Evolutionary conservation across 176 grass and related monocot species (phyloP), one percentile per base, ranked within the genome.

Genomic region (Triticum dicoccoides): DNA sequence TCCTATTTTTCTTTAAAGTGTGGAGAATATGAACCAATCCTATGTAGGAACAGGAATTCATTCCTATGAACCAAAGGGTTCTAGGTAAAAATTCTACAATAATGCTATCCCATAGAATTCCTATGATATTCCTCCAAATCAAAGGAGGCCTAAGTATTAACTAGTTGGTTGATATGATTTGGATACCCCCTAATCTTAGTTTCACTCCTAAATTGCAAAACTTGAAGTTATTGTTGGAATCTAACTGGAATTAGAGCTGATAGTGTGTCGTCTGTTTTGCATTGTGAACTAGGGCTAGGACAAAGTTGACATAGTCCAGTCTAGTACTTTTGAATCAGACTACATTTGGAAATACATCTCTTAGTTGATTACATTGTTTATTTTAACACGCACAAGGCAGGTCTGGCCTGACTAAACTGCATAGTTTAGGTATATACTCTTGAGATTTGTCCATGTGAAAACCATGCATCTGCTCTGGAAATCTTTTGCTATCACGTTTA

Each of bases 401-500:
- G 52, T 9, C 13, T 65, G 18, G 29, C 2, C 37, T 41, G 61
- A 81, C 41, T 18, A 85, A 80, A 9, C 21, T 12, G 13, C 13
- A 68, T 27, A 27, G 42, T 21, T 65, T 18, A 76, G 39, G 33
- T 74, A 39, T 23, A 68, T 77, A 41, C 54, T 47, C 44, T 47
- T 73, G 39, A 65, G 39, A 74, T 61, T 25, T n/a, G 32, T 87
- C 15, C 67, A 80, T 15, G 89, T 79, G 65, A 83, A 78, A 21
- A 41, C 32, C 58, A 73, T 85, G 77, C 5, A 7, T 72, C 18
- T 44, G n/a, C 35, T 34, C 1, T 38, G 25, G 47, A 18, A 64
- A 34, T 24, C 15, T 74, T 27, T 49, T 49, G 24, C 24, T 51
- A 69, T 62, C 65, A 83, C 49, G 73, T 80, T 33, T 83, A 82